Evolutionary conservation across 225 moss, liverwort and hornwort genomes (phyloP), one percentile per base, ranked within the genome.

Genomic region (Thuidium tamariscinum): DNA sequence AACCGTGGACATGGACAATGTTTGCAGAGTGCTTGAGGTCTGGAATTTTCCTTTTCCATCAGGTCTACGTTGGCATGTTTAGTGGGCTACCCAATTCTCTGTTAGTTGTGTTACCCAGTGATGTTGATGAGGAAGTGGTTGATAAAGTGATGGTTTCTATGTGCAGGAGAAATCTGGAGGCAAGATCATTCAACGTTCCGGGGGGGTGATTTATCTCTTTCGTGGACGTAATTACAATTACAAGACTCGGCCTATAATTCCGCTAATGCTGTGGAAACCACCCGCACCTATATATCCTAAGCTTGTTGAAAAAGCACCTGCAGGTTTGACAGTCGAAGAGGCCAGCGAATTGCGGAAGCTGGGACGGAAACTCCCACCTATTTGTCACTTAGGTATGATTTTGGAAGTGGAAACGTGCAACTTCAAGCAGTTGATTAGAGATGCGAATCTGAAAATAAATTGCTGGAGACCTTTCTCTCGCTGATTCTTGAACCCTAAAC

Each of bases 1-100:
- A 39, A 99, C 98, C n/a, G 85, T 99, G 56, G 98, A 99, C 89
- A 94, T 99, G 98, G 97, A 97, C 88, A 96, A 99, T 74, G 93
- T 99, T 42, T 97, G 93, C 84, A 88, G 75, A 67, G 93, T 92
- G 77, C 89, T 99, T 51, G 98, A 99, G 97, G 98, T 98, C 76
- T 85, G 83, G 73, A 60, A 46, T 76, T 52, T 64, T 77, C 13
- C 72, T 77, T 54, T 69, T 77, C 20, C 54, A 44, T 51, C 67
- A 14, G 71, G 61, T 41, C 34, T 42, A 42, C 51, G 55, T 72
- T 88, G 85, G 71, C 55, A 65, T 82, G 37, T 48, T 37, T 68
- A 30, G 54, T 55, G 62, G 66, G 36, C 18, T 27, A 15, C 37
- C 10, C 74, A 17, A 9, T 74, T 44, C 41, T 86, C 17, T 76